These are phyloP conservation scores for Gastroboletus turbinatus DNA, from an alignment of 1,284 basidiomycete species.

Conservation along the genomic window DNA sequence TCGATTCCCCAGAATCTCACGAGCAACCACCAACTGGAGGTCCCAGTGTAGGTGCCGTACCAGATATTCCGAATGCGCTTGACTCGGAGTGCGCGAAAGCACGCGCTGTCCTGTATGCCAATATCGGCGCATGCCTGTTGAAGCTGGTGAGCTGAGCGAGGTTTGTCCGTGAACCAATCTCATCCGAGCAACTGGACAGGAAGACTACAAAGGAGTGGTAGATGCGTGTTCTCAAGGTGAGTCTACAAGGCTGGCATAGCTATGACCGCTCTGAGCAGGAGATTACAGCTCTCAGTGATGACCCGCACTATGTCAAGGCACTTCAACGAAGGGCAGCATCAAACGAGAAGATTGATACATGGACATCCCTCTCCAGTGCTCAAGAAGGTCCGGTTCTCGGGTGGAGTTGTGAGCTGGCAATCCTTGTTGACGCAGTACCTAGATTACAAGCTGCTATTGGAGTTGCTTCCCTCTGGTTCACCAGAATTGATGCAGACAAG, in stretches of 20 bases:
- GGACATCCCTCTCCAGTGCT: conserved; percentile 79
- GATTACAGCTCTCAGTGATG: conserved; percentile 74
- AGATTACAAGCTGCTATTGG: conserved; percentile 79
- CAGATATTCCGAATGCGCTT: conserved; percentile 19
- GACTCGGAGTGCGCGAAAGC: conserved; percentile 53
- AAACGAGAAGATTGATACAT: conserved; percentile 79
- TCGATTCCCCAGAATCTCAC: conserved; percentile 11
- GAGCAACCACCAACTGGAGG: conserved; percentile 21
- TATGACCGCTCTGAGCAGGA: conserved; percentile 4
- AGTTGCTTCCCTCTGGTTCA: conserved; percentile 59
- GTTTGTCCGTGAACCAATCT: neutral
- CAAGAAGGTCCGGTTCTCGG: conserved; percentile 66
- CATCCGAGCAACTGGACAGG: conserved; percentile 41
- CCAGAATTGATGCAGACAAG: conserved; percentile 50
- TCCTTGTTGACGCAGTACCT: conserved; percentile 8
- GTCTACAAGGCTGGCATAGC: neutral
- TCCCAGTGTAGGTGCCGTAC: neutral
- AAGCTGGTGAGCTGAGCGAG: conserved; percentile 58
- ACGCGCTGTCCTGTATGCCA: conserved; percentile 71
- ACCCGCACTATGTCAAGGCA: conserved; percentile 85
- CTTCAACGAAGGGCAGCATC: conserved; percentile 84
- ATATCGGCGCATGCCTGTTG: conserved; percentile 78
- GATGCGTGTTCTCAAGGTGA: conserved; percentile 75
- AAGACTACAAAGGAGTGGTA: conserved; percentile 73
- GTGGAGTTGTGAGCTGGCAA: neutral